phyloP scores from a whole-genome alignment of 148 eudicot species.

The Amaranthus cruentus region DNA sequence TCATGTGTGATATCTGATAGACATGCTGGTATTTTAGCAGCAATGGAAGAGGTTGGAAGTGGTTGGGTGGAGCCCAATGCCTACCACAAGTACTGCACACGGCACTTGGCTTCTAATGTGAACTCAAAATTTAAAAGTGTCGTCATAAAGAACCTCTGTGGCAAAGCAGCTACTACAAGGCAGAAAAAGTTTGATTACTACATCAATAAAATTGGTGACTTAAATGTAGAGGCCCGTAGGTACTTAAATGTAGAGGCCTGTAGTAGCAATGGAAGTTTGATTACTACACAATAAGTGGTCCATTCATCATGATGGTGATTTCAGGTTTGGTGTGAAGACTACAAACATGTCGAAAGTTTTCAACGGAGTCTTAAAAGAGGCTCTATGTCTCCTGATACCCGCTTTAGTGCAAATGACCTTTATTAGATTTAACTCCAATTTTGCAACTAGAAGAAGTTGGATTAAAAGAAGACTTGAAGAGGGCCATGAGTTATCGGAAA shows the following conservation, averaged over 20 bases:
- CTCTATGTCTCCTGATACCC: neutral
- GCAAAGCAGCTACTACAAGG: neutral
- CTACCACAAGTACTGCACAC: too few relatives aligned
- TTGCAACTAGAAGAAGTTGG: neutral
- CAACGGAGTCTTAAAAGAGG: neutral
- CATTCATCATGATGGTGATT: slow-evolving; percentile 2
- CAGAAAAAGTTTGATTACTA: neutral
- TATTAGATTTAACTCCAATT: neutral
- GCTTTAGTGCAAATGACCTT: neutral
- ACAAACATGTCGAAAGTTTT: slow-evolving; percentile 5
- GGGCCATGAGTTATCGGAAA: neutral
- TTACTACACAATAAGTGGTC: neutral
- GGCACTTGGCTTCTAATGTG: too few relatives aligned
- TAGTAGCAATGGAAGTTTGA: too few relatives aligned
- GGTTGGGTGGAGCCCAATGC: too few relatives aligned
- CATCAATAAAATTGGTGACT: neutral
- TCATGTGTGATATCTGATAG: too few relatives aligned
- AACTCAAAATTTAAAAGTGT: neutral
- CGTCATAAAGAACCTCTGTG: neutral
- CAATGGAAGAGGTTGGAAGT: too few relatives aligned
- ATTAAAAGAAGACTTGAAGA: neutral
- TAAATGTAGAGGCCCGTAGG: neutral
- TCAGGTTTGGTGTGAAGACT: slow-evolving; percentile 1
- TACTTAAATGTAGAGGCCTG: neutral
- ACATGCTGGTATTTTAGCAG: too few relatives aligned